Evolutionary conservation across 2,329 filamentous ascomycete genomes (phyloP), one percentile per base, ranked within the genome.

Genomic region (Stromatinia cepivora): DNA sequence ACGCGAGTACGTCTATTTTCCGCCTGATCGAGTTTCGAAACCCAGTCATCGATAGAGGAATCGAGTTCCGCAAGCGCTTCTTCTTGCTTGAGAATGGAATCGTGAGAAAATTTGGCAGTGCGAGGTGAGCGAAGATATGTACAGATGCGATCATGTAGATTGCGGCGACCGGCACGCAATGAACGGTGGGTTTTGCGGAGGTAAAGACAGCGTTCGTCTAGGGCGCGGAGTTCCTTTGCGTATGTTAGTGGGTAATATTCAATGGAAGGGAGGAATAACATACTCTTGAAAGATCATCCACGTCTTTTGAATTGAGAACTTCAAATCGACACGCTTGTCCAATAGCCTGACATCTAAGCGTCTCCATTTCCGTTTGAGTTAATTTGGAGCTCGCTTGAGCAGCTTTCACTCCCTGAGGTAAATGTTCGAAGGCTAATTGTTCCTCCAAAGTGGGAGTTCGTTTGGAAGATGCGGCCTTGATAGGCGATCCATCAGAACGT

Each of bases 121-220:
- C 90, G 87, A 11, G 90, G 88, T 25, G 89, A 90, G 64, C 90
- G 89, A 13, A 94, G 85, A 75, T 92, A 92, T 67, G 90, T 88
- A 79, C 92, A 92, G 80, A 94, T 92, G 57, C 92, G 87, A 10
- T 86, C 85, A 76, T 94, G 92, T 5, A 94, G 85, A 77, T 91
- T 92, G 73, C 91, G 90, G 39, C 92, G 88, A 0, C 90, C 91
- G n/a, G 88, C 85, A 20, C 91, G 87, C 22, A 94, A 85, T 7
- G 90, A 92, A 66, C 86, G 89, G 80, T 93, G 92, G 0, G 91
- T 94, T 71, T 87, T 90, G 59, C 91, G 88, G 62, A 94, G 87
- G 76, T 93, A 93, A 73, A 93, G 90, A 68, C 89, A 91, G 69
- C 91, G 87, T 77, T 92, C 90, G 75, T 94, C 91, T n/a, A 94